Evolutionary conservation across 495 filamentous ascomycete genomes (phyloP), one percentile per base, ranked within the genome.

Genomic region (Penicillium samsonianum): DNA sequence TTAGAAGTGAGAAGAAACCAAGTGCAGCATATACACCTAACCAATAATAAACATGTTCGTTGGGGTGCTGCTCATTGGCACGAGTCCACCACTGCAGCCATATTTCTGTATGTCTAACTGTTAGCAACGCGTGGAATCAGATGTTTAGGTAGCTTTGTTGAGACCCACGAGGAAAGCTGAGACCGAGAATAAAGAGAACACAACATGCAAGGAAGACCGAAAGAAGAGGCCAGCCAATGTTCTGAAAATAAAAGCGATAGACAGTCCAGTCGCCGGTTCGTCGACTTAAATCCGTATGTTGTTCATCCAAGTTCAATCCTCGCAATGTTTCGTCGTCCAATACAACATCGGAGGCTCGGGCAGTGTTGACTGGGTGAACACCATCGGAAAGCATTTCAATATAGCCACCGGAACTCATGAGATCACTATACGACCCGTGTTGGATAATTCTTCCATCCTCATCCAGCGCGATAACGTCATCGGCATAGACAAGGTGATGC

Each of bases 71-170:
- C 50, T 57, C 59, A 48, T 64, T 68, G 10, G 56, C 53, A 22
- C 26, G 40, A 48, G 62, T 65, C 72, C 71, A 75, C 61, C 62
- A 68, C 49, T 74, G 59, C 1, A 75, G 62, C 72, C 73, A 74
- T 11, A 73, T 61, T 48, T 67, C 65, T 67, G 25, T 12, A 17
- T 20, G 7, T n/a, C n/a, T n/a, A 1, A 5, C 16, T n/a, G 12
- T 26, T 30, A 42, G 61, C 48, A 46, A 23, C 28, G 6, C 2
- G 5, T 16, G 16, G 11, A 4, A 40, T 33, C 10, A 53, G 23
- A 17, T 9, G 28, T 22, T 14, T 41, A 42, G 17, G 44, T 17
- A 28, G 16, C 0, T 47, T 11, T 10, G 17, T n/a, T 1, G 33
- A 5, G 10, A 60, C 62, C 44, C 57, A 63, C 71, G 67, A 42